Evolutionary conservation across 257 asterid species (phyloP).

Genomic region (Scutellaria galericulata): DNA sequence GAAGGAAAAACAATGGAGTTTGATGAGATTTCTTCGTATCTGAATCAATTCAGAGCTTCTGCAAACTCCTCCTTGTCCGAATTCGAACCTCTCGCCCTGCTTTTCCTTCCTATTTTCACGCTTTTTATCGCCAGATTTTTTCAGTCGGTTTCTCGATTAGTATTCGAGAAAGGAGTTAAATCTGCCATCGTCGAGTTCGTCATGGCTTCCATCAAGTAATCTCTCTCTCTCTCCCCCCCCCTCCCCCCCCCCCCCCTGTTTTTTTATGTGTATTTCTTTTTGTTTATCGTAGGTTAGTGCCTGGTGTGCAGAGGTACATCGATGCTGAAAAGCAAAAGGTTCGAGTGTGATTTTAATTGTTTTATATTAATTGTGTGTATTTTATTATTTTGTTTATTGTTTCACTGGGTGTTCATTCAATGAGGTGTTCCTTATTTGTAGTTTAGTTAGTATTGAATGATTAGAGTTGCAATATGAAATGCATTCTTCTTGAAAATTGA

Average conservation of each 20-base stretch:
- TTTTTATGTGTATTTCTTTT: not conserved
- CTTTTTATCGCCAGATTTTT: slow-evolving; percentile 55
- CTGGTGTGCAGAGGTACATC: slow-evolving; percentile 75
- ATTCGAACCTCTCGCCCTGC: slow-evolving; percentile 70
- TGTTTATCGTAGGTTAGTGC: slow-evolving; percentile 61
- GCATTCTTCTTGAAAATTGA: no score
- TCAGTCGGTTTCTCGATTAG: slow-evolving; percentile 47
- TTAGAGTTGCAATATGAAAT: not conserved
- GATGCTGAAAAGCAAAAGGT: slow-evolving; percentile 92
- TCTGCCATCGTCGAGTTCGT: slow-evolving; percentile 55
- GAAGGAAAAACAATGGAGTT: slow-evolving; percentile 49
- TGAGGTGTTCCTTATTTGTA: not conserved
- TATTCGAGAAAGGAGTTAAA: slow-evolving; percentile 74
- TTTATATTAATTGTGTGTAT: not conserved
- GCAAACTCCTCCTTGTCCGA: slow-evolving; percentile 63
- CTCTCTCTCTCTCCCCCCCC: slow-evolving; percentile 10
- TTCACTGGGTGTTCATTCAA: not conserved
- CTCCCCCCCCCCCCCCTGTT: not conserved
- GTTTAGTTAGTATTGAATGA: not conserved
- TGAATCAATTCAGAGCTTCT: slow-evolving; percentile 59
- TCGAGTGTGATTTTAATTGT: slow-evolving; percentile 17
- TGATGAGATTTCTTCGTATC: slow-evolving; percentile 36
- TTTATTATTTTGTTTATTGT: slow-evolving; percentile 1
- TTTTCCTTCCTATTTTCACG: slow-evolving; percentile 57
- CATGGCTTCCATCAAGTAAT: slow-evolving; percentile 69